Evolutionary conservation across 306 rosid genomes (phyloP), one percentile per base, ranked within the genome.

Genomic region (Glycine latifolia): DNA sequence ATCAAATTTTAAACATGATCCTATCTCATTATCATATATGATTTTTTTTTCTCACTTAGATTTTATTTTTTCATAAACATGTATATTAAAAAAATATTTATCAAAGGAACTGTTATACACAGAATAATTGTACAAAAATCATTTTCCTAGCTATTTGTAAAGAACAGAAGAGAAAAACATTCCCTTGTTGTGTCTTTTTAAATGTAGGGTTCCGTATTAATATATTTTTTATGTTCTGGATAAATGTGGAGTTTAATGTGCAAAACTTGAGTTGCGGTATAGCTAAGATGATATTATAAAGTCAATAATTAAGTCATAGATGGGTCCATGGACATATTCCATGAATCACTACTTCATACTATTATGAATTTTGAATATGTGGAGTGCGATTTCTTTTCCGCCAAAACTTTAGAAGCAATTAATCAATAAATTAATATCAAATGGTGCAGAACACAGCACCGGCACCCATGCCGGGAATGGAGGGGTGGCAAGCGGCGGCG

Each of bases 401-500:
- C 68, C 44, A 62, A 62, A 62, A 62, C 31, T 26, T 26, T 26
- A 26, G 31, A 26, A 26, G 31, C 31, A 26, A 26, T 26, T 26
- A 26, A 26, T 26, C 31, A 26, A 26, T 26, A 26, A 26, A 26
- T 26, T 26, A 26, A 62, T 20, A 63, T 3, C 0, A 63, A 63
- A 63, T 41, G 48, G 20, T 35, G 20, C 48, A 92, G 97, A 92
- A 92, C 62, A 90, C 97, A 16, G 91, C 97, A 41, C 97, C 97
- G 52, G 97, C 93, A 31, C 97, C 97, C 14, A 67, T 80, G 93
- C 97, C 97, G 31, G 97, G 94, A 43, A 90, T 89, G 93, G 88
- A 92, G 71, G 97, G 97, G 49, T 87, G 95, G 92, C 97, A 92
- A 67, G 97, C 94, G 71, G 92, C 79, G 79, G 93, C 97, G 54